These are phyloP conservation scores for Penicillium waksmanii DNA, from an alignment of 495 filamentous ascomycete species.

Conservation along the genomic window DNA sequence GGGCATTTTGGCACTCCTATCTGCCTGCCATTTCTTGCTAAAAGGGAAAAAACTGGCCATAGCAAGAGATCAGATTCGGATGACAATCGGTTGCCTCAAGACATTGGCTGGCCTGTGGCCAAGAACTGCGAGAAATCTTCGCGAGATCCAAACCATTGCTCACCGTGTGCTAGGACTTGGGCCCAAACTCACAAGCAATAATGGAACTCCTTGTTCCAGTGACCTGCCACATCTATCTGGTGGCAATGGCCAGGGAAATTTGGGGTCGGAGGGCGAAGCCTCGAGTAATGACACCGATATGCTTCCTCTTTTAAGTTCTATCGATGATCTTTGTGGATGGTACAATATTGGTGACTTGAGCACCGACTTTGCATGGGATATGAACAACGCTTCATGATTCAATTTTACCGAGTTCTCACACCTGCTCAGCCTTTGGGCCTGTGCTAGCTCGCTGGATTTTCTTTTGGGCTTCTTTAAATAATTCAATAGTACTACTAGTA, in stretches of 20 bases:
- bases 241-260: slow-evolving; percentile 9
- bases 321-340: slow-evolving; percentile 31
- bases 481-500: neutral
- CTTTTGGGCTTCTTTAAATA: neutral
- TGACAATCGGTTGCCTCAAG: slow-evolving; percentile 39
- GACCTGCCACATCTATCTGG: slow-evolving; percentile 11
- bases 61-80: slow-evolving; percentile 36
- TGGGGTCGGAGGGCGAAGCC: slow-evolving; percentile 8
- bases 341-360: slow-evolving; percentile 27
- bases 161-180: slow-evolving; percentile 48
- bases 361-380: slow-evolving; percentile 29
- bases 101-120: slow-evolving; percentile 33
- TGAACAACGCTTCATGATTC: slow-evolving; percentile 5
- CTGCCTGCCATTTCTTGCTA: slow-evolving; percentile 30
- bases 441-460: no score
- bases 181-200: neutral
- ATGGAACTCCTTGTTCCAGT: slow-evolving; percentile 9
- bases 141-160: slow-evolving; percentile 76
- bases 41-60: slow-evolving; percentile 29
- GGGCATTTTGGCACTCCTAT: slow-evolving; percentile 32
- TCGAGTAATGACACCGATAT: slow-evolving; percentile 16
- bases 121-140: slow-evolving; percentile 65
- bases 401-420: neutral
- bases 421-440: no score
- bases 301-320: slow-evolving; percentile 19